These are phyloP conservation scores for Aspergillus floridensis DNA, from an alignment of 2,329 filamentous ascomycete species.

Conservation along the genomic window DNA sequence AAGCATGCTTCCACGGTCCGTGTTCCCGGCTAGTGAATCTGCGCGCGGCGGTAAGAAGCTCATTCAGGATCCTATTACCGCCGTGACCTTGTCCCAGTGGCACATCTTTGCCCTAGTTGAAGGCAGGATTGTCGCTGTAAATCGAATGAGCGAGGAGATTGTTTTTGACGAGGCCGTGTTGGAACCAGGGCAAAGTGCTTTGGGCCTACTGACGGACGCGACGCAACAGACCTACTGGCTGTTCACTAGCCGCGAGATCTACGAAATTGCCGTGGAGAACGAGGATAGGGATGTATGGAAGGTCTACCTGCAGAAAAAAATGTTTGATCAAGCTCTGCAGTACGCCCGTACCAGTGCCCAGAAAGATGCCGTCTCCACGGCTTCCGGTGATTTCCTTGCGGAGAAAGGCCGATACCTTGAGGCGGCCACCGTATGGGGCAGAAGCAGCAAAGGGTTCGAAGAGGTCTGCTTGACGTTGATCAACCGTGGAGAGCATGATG, in stretches of 20 bases:
- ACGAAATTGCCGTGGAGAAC: slow-evolving; percentile 85
- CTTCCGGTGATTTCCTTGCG: slow-evolving; percentile 84
- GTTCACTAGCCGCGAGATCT: slow-evolving; percentile 86
- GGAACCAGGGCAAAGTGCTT: slow-evolving; percentile 70
- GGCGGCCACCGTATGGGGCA: slow-evolving; percentile 85
- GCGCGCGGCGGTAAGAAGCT: slow-evolving; percentile 63
- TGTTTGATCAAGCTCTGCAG: slow-evolving; percentile 83
- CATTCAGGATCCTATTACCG: slow-evolving; percentile 70
- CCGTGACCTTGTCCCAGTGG: slow-evolving; percentile 87
- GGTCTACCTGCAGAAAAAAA: slow-evolving; percentile 80
- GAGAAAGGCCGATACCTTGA: slow-evolving; percentile 78
- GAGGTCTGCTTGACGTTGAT: slow-evolving; percentile 91
- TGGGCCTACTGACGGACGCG: slow-evolving; percentile 84
- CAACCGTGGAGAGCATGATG: slow-evolving; percentile 85
- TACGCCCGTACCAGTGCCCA: slow-evolving; percentile 78
- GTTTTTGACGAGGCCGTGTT: slow-evolving; percentile 87
- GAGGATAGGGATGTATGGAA: slow-evolving; percentile 94
- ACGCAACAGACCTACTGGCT: slow-evolving; percentile 98
- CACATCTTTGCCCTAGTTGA: slow-evolving; percentile 84
- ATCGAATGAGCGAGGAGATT: slow-evolving; percentile 78
- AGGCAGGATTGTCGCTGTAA: slow-evolving; percentile 77
- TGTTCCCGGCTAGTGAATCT: slow-evolving; percentile 68
- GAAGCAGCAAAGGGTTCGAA: slow-evolving; percentile 95
- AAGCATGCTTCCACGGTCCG: slow-evolving; percentile 70
- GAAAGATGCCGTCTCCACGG: slow-evolving; percentile 86